A percentile compares a stretch with the other conserved stretches of the same genome.
Evolutionary conservation across 225 moss, liverwort and hornwort genomes (phyloP).

Genomic region (Pseudoscleropodium purum): DNA sequence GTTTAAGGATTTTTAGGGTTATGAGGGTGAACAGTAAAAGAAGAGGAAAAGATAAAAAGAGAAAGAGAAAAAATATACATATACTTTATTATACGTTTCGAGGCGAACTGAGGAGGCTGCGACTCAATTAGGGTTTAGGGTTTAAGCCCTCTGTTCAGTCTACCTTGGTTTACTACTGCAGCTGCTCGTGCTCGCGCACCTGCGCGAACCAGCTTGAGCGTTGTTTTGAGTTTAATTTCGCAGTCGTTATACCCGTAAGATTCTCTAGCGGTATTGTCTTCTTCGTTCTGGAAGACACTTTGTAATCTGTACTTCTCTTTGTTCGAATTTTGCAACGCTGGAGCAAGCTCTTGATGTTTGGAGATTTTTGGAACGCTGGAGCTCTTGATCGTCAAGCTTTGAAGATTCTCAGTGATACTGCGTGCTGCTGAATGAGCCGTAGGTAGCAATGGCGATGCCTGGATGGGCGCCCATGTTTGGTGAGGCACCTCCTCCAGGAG

Average conservation of each 20-base stretch:
- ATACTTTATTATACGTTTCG: background rate
- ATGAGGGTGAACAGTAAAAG: background rate
- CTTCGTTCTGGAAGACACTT: background rate
- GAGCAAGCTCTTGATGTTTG: background rate
- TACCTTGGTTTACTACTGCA: background rate
- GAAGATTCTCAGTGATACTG: background rate
- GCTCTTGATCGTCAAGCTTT: background rate
- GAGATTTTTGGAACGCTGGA: background rate
- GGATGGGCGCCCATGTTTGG: background rate
- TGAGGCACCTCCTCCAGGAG: constrained; percentile 29
- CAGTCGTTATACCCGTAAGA: background rate
- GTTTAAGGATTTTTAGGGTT: too few species aligned
- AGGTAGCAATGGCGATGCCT: background rate
- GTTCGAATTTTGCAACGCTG: background rate
- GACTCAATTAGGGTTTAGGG: background rate
- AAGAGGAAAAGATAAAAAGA: background rate
- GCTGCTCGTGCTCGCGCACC: background rate
- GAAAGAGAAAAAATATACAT: background rate
- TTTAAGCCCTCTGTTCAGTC: background rate
- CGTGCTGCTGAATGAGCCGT: background rate
- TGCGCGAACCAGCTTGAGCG: too few species aligned
- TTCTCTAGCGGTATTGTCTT: background rate
- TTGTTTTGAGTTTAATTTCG: background rate
- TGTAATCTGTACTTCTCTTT: background rate
- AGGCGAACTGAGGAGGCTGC: background rate